Evolutionary conservation across 768 basidiomycete genomes (phyloP).

Genomic region (Mycena capillaripes): DNA sequence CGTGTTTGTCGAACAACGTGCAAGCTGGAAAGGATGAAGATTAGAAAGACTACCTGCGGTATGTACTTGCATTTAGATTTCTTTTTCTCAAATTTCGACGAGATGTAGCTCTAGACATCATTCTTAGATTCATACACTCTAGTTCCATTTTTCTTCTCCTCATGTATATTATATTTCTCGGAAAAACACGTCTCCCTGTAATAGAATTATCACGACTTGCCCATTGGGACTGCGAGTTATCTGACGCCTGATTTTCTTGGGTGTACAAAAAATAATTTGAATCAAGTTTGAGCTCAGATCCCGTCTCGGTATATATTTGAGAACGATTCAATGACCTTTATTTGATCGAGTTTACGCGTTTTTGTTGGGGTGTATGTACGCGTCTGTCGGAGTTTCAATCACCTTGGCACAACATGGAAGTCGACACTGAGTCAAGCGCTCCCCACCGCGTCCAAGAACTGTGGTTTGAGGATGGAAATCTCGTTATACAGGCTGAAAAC

Average conservation of each 20-base stretch:
- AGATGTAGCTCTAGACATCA: no score
- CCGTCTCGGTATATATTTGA: neutral
- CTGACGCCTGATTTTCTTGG: neutral
- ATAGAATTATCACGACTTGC: no score
- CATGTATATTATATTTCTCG: no score
- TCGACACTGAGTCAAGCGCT: neutral
- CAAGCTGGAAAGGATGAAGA: neutral
- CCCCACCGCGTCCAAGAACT: neutral
- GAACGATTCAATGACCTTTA: no score
- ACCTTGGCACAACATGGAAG: neutral
- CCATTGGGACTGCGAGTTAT: no score
- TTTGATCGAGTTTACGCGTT: neutral
- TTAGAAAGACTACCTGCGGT: neutral
- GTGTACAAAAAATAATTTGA: neutral
- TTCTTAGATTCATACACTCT: neutral
- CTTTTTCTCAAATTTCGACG: neutral
- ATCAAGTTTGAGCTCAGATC: neutral
- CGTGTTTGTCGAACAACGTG: neutral
- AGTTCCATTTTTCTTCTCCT: neutral
- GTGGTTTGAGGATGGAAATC: slow-evolving; percentile 22
- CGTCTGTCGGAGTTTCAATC: slow-evolving; percentile 12
- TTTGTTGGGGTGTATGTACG: neutral
- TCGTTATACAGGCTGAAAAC: slow-evolving; percentile 15
- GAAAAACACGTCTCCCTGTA: no score
- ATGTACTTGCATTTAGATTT: neutral